Percentiles rank a stretch among this genome's conserved stretches.
phyloP scores from a whole-genome alignment of 768 basidiomycete species.

The Termitomyces sp. region DNA sequence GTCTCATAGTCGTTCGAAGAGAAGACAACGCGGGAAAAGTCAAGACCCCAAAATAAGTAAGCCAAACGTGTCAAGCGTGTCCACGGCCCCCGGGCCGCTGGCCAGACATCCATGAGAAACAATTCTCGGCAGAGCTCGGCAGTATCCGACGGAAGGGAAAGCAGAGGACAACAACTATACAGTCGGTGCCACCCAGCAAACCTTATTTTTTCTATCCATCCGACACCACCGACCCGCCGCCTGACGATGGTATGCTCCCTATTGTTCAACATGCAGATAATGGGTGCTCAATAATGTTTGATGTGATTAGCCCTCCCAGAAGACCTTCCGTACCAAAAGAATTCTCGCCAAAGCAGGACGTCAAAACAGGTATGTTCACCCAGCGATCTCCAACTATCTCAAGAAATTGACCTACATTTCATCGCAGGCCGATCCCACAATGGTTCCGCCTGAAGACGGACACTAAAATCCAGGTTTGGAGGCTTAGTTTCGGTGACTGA shows the following conservation, averaged over 20 bases:
- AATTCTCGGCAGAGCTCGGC: slow-evolving; percentile 4
- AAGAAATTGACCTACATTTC: not conserved
- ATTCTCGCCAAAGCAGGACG: slow-evolving; percentile 93
- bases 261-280: not conserved
- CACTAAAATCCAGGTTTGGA: slow-evolving; percentile 82
- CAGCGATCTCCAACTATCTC: not conserved
- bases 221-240: slow-evolving; percentile 29
- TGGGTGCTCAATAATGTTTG: slow-evolving; percentile 7
- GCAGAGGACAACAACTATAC: slow-evolving; percentile 25
- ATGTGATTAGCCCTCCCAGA: slow-evolving; percentile 88
- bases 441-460: slow-evolving; percentile 99
- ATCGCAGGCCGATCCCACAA: slow-evolving; percentile 85
- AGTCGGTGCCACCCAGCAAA: slow-evolving; percentile 23
- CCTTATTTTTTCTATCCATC: slow-evolving; percentile 25
- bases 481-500: not conserved
- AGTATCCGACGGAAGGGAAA: slow-evolving; percentile 4
- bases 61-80: not conserved
- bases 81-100: not conserved
- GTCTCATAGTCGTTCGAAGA: slow-evolving; percentile 36
- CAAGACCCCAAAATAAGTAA: not conserved
- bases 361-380: slow-evolving; percentile 79
- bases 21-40: not conserved
- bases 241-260: slow-evolving; percentile 41
- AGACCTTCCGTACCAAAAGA: slow-evolving; percentile 95
- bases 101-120: not conserved